These are phyloP conservation scores for Sistotremastrum suecicum DNA, from an alignment of 768 basidiomycete genomes.

Conservation along the genomic window DNA sequence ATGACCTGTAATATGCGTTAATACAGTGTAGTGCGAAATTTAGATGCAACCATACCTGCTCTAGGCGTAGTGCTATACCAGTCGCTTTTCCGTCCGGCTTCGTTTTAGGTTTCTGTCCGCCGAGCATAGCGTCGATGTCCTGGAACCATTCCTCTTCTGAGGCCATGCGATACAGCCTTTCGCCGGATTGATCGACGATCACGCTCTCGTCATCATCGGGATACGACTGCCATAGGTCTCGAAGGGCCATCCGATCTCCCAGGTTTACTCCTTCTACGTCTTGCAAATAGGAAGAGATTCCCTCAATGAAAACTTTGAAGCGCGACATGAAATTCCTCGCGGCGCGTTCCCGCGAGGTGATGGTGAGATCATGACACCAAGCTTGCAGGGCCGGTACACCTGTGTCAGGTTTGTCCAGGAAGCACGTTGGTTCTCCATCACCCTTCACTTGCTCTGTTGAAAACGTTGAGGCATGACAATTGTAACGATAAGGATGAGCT, in stretches of 20 bases:
- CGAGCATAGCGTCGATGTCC: constrained; percentile 5
- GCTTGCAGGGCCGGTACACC: constrained; percentile 41
- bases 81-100: constrained; percentile 32
- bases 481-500: constrained; percentile 1
- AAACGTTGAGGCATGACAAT: neutral
- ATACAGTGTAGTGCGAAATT: neutral
- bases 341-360: constrained; percentile 34
- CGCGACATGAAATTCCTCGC: constrained; percentile 30
- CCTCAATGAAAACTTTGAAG: constrained; percentile 33
- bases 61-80: constrained; percentile 34
- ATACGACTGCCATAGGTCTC: constrained; percentile 26
- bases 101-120: constrained; percentile 14
- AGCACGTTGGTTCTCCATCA: constrained; percentile 43
- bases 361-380: constrained; percentile 44
- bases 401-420: constrained; percentile 36
- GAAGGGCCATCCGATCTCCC: constrained; percentile 34
- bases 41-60: constrained; percentile 17
- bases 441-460: constrained; percentile 40
- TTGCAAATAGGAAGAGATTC: constrained; percentile 32
- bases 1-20: constrained; percentile 28
- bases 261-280: constrained; percentile 39
- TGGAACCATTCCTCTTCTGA: neutral
- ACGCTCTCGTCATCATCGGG: constrained; percentile 9
- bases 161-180: neutral
- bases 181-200: constrained; percentile 6